Evolutionary conservation across 495 filamentous ascomycete genomes (phyloP).

Genomic region (Penicillium dipodomyicola): DNA sequence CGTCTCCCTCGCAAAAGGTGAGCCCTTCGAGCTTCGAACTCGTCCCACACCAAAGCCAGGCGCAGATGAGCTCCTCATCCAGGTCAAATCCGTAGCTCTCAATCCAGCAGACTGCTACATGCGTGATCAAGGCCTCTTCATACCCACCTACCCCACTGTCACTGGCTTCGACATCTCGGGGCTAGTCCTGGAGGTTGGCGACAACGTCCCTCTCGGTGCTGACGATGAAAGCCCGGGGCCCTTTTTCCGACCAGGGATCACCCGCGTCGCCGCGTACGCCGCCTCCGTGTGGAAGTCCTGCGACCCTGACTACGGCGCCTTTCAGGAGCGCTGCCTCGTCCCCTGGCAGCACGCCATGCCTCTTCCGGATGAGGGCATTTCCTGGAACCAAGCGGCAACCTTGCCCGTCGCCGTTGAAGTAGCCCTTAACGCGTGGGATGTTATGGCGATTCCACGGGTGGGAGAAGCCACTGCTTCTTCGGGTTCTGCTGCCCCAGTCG

Average conservation of each 20-base stretch:
- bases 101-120: constrained; percentile 46
- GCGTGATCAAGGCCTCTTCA: constrained; percentile 41
- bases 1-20: constrained; percentile 31
- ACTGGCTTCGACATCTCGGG: constrained; percentile 49
- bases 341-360: constrained; percentile 36
- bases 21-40: constrained; percentile 33
- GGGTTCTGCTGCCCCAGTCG: background rate
- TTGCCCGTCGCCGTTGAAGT: constrained; percentile 44
- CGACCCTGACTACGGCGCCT: constrained; percentile 45
- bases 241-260: constrained; percentile 36
- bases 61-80: constrained; percentile 48
- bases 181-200: constrained; percentile 42
- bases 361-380: constrained; percentile 37
- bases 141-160: constrained; percentile 43
- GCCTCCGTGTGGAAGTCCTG: constrained; percentile 35
- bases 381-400: constrained; percentile 44
- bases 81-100: constrained; percentile 48
- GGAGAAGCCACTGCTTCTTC: constrained; percentile 19
- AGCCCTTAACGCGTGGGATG: constrained; percentile 33
- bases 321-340: constrained; percentile 43
- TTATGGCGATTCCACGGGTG: constrained; percentile 26
- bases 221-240: constrained; percentile 15
- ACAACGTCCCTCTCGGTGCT: constrained; percentile 32
- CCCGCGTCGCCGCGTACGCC: constrained; percentile 44
- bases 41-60: constrained; percentile 44